phyloP scores from a whole-genome alignment of 208 protist genomes.

The Entamoeba invadens region DNA sequence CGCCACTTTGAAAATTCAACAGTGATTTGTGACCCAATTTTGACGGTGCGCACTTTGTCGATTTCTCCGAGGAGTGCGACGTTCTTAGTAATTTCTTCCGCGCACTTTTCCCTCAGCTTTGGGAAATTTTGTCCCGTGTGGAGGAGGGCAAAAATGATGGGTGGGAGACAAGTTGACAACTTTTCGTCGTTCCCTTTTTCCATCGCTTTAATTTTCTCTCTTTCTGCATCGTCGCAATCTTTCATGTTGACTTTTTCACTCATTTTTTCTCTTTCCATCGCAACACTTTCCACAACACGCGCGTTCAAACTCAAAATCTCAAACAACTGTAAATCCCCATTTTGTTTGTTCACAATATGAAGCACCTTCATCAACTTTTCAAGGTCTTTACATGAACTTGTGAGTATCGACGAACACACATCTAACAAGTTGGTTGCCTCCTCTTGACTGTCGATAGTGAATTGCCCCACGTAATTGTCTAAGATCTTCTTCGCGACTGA shows the following conservation, averaged over 20 bases:
- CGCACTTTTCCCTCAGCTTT: neutral
- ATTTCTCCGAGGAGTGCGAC: neutral
- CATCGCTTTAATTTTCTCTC: too few relatives aligned
- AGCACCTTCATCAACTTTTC: neutral
- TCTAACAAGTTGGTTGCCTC: neutral
- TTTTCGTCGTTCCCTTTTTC: neutral
- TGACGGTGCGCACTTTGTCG: neutral
- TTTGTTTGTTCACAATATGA: neutral
- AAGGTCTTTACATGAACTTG: neutral
- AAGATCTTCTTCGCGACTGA: neutral
- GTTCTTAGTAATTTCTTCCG: neutral
- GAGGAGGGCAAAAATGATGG: neutral
- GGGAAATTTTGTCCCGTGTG: neutral
- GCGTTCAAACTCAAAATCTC: neutral
- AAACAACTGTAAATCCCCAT: neutral
- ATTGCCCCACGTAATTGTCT: neutral
- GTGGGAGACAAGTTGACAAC: neutral
- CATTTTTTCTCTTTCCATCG: too few relatives aligned
- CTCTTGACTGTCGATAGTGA: neutral
- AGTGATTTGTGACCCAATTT: neutral
- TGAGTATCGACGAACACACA: neutral
- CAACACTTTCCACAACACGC: too few relatives aligned
- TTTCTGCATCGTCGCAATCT: neutral
- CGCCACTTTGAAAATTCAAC: neutral
- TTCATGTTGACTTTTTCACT: too few relatives aligned